Base-by-base conservation (phyloP, 139 green algal genomes). In the Ulvella scutata region DNA sequence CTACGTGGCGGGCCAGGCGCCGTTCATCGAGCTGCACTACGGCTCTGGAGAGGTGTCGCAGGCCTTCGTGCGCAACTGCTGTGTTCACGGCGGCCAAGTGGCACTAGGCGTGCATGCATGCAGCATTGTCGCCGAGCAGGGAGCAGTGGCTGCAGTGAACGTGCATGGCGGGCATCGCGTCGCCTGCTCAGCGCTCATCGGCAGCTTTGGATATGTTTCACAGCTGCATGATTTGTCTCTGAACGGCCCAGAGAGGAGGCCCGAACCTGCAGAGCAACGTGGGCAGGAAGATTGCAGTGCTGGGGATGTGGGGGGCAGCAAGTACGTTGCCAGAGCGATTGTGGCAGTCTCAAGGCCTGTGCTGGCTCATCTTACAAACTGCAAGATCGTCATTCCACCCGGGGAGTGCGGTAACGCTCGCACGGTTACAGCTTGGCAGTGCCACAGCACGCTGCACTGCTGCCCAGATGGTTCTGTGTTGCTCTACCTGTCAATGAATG, bases 1-100 rank as follows among this genome's bases (percentile, higher is more conserved):
- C n/a, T 67, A 67, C 51, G 51, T 67, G 51, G 51, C 51, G 6
- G 51, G 51, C 51, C 51, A 67, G 51, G 51, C 51, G 51, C 51
- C 51, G 13, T 67, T 36, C 51, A 67, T 67, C 51, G 51, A 67
- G 51, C 0, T 6, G n/a, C 51, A 26, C 51, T 67, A 67, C 51
- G 51, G 51, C 51, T 1, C n/a, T 26, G 9, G 51, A 9, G 51
- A 67, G 10, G 51, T 67, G 51, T n/a, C 51, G 20, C 51, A 67
- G 51, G 51, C 51, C 4, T 67, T 67, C 51, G 2, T 23, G 0
- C 51, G 51, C 0, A n/a, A 67, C 0, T n/a, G n/a, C n/a, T 67
- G 51, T 26, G 51, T 67, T 26, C 20, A 67, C 20, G 51, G 51
- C 51, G 51, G 51, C 20, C n/a, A 6, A n/a, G 17, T 67, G 9